Evolutionary conservation across 208 protist genomes (phyloP).

Genomic region (Leishmania lainsoni): DNA sequence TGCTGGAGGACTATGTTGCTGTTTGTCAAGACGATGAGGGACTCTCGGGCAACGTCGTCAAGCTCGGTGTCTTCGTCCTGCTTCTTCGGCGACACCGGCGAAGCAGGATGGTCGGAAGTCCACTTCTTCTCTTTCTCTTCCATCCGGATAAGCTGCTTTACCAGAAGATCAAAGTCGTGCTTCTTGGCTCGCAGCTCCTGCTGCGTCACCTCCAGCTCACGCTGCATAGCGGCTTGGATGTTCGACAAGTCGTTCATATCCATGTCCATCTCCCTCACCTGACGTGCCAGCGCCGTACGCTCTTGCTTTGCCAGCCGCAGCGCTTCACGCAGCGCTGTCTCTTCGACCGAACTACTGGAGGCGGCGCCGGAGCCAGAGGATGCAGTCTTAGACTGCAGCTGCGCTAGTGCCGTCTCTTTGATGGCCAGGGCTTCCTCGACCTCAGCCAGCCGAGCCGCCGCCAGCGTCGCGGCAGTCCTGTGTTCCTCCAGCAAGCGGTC

Average conservation of each 20-base stretch:
- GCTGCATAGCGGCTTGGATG: conserved; percentile 62
- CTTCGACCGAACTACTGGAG: background rate
- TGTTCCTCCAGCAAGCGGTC: conserved; percentile 10
- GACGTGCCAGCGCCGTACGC: conserved; percentile 29
- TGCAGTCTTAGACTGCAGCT: conserved; percentile 6
- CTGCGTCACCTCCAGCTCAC: conserved; percentile 42
- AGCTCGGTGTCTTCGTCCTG: conserved; percentile 12
- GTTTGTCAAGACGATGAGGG: conserved; percentile 27
- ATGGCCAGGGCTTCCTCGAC: conserved; percentile 14
- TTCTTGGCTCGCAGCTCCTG: conserved; percentile 58
- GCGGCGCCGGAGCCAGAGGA: conserved; percentile 6
- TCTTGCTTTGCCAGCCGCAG: conserved; percentile 30
- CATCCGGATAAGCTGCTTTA: conserved; percentile 53
- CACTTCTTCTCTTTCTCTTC: conserved; percentile 48
- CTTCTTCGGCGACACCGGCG: background rate
- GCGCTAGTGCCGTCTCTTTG: conserved; percentile 20
- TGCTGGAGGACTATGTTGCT: conserved; percentile 31
- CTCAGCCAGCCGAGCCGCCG: conserved; percentile 8
- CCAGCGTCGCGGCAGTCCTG: background rate
- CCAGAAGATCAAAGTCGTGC: conserved; percentile 57
- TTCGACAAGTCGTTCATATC: conserved; percentile 66
- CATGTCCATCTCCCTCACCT: conserved; percentile 63
- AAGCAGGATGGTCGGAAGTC: background rate
- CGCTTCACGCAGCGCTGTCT: conserved; percentile 30
- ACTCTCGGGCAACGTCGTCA: conserved; percentile 23